Conservation (phyloP, 2,329 filamentous ascomycete species). For the Fusarium sulawesiense region DNA sequence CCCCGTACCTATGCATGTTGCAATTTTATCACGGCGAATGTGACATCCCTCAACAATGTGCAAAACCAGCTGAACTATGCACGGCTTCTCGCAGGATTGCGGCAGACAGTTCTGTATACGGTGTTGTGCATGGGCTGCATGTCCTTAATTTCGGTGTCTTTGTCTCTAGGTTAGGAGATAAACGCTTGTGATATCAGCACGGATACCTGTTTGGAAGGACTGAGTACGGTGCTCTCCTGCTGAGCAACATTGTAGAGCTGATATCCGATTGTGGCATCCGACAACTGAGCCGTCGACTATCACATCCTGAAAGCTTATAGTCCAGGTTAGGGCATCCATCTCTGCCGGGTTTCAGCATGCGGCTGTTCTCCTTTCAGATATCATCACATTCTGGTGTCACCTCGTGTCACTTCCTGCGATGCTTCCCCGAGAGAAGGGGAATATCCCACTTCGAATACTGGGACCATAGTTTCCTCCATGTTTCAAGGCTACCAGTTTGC, state of each 20-base stretch:
- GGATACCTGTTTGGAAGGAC: not conserved
- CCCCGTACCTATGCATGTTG: conserved; percentile 18
- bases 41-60: conserved; percentile 11
- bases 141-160: not conserved
- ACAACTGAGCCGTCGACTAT: conserved; percentile 5
- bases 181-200: not conserved
- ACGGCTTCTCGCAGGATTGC: conserved; percentile 5
- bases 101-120: not conserved
- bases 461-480: conserved; percentile 1
- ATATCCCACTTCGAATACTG: not conserved
- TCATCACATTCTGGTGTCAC: conserved; percentile 2
- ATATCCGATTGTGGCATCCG: conserved; percentile 6
- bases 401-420: conserved; percentile 3
- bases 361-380: not conserved
- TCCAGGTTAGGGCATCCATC: conserved; percentile 4
- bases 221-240: not conserved
- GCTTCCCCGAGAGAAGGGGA: not conserved
- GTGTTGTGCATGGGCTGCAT: not conserved
- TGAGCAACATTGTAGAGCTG: not conserved
- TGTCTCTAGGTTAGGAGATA: not conserved
- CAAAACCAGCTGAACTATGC: conserved; percentile 4
- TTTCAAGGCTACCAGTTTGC: conserved; percentile 7
- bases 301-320: not conserved
- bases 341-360: not conserved
- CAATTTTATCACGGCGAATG: conserved; percentile 20